These are phyloP conservation scores for Miscanthus sacchariflorus DNA, from an alignment of 202 grass and related monocot species.

Conservation along the genomic window DNA sequence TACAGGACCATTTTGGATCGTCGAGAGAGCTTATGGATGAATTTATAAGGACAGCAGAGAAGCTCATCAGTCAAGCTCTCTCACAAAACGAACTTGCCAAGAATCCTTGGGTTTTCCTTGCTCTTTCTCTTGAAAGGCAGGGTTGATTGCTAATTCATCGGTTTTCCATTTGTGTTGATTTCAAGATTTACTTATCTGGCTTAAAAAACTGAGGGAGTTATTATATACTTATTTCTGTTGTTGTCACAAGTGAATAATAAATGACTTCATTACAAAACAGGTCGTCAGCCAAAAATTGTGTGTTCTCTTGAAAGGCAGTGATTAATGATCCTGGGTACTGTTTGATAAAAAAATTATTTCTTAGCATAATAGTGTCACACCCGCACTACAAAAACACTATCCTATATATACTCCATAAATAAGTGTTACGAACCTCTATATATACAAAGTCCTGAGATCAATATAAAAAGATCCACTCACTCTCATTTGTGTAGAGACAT, in stretches of 20 bases:
- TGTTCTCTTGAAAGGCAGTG: too few species aligned
- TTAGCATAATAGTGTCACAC: too few species aligned
- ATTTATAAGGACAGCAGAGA: background rate
- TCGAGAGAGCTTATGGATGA: background rate
- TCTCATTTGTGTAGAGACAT: too few species aligned
- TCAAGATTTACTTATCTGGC: background rate
- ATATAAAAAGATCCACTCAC: too few species aligned
- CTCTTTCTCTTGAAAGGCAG: background rate
- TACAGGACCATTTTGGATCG: background rate
- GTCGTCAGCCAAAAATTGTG: too few species aligned
- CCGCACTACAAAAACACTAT: too few species aligned
- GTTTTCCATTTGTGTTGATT: background rate
- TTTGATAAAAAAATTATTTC: too few species aligned
- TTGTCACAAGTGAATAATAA: background rate
- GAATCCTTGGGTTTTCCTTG: slow-evolving; percentile 14
- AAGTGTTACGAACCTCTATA: too few species aligned
- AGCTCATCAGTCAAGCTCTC: background rate
- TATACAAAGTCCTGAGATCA: too few species aligned
- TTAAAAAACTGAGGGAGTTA: background rate
- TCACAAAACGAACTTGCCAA: background rate
- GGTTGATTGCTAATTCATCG: background rate
- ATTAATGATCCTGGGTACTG: too few species aligned
- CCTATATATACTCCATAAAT: too few species aligned
- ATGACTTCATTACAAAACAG: background rate
- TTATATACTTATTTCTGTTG: background rate